Percentiles rank a stretch among this genome's conserved stretches.
phyloP scores from a whole-genome alignment of 2,329 filamentous ascomycete species.

The Talaromyces atroroseus region DNA sequence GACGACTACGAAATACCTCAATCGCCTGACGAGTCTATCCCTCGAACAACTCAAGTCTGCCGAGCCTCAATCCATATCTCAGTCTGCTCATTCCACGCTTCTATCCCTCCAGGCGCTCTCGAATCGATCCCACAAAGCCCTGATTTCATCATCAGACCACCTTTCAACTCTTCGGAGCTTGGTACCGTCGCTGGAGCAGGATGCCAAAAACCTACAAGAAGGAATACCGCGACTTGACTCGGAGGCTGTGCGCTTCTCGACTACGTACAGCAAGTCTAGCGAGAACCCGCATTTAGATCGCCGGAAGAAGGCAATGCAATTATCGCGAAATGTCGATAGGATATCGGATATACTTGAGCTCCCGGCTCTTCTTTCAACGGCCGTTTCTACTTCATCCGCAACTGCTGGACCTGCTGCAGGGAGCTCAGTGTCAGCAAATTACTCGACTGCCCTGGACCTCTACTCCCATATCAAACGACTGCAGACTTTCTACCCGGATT shows the following conservation, averaged over 20 bases:
- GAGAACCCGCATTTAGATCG: constrained; percentile 65
- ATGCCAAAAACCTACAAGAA: constrained; percentile 62
- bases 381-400: constrained; percentile 46
- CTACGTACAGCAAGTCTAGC: constrained; percentile 70
- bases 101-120: constrained; percentile 82
- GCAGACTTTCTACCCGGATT: constrained; percentile 74
- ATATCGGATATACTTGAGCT: constrained; percentile 88
- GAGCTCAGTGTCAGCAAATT: constrained; percentile 57
- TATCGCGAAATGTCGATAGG: constrained; percentile 82
- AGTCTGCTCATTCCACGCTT: constrained; percentile 72
- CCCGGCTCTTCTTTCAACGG: constrained; percentile 75
- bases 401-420: constrained; percentile 37
- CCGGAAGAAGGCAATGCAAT: constrained; percentile 71
- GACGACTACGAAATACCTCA: constrained; percentile 64
- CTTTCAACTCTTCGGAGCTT: constrained; percentile 67
- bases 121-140: constrained; percentile 78
- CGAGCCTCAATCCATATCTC: constrained; percentile 74
- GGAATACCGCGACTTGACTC: constrained; percentile 73
- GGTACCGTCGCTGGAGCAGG: constrained; percentile 63
- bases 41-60: constrained; percentile 65
- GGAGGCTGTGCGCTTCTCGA: constrained; percentile 72
- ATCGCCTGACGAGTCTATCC: constrained; percentile 69
- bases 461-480: constrained; percentile 89
- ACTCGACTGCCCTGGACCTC: constrained; percentile 83
- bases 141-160: constrained; percentile 74